These are phyloP conservation scores for Solanum chiquidenum DNA, from an alignment of 257 asterid genomes.

Conservation along the genomic window DNA sequence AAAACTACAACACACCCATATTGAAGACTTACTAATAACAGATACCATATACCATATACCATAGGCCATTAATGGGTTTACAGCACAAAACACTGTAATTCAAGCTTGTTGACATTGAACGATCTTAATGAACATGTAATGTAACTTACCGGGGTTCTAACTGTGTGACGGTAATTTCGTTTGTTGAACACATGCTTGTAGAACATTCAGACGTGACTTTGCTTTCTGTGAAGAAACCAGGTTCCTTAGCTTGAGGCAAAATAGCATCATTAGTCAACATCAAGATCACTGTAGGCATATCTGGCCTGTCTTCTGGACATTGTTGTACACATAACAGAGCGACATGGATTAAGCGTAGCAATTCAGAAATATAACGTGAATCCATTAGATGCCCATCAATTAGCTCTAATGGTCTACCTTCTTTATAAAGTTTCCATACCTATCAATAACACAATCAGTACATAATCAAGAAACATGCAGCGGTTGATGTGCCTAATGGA, in stretches of 20 bases:
- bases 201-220: conserved; percentile 1
- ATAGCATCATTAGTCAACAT: background rate
- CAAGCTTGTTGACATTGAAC: background rate
- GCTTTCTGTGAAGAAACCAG: background rate
- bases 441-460: background rate
- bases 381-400: background rate
- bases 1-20: background rate
- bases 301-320: conserved; percentile 1
- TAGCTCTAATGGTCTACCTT: background rate
- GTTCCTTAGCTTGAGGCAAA: background rate
- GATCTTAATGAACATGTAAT: background rate
- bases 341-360: background rate
- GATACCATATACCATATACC: background rate
- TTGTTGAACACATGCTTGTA: background rate
- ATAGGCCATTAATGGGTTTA: background rate
- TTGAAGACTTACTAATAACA: background rate
- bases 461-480: background rate
- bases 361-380: background rate
- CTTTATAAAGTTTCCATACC: conserved; percentile 6
- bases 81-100: background rate
- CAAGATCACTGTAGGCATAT: background rate
- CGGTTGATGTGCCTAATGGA: background rate
- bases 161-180: background rate
- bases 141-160: background rate
- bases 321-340: conserved; percentile 1